Evolutionary conservation across 2,329 filamentous ascomycete genomes (phyloP).

Genomic region (Chrysoporthe deuterocubensis): DNA sequence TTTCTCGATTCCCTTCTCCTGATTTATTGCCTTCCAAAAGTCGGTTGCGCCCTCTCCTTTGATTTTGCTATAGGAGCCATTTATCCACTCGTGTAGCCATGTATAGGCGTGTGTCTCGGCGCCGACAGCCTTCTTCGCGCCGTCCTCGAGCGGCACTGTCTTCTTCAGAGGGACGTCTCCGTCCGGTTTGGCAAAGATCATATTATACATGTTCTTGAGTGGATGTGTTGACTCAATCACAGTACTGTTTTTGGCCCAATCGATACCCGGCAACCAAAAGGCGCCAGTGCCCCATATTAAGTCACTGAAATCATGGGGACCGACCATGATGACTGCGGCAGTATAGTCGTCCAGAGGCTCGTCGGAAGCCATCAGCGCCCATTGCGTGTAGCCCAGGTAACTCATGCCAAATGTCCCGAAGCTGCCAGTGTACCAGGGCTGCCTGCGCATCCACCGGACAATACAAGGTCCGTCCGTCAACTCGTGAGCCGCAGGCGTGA

Average conservation of each 20-base stretch:
- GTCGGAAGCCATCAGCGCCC: slow-evolving; percentile 28
- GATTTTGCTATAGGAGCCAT: background rate
- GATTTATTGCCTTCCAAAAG: slow-evolving; percentile 23
- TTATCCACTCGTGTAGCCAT: slow-evolving; percentile 22
- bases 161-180: slow-evolving; percentile 7
- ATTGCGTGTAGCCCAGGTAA: slow-evolving; percentile 32
- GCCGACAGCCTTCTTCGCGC: slow-evolving; percentile 11
- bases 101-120: slow-evolving; percentile 1
- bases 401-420: slow-evolving; percentile 31
- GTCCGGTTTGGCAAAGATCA: background rate
- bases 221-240: background rate
- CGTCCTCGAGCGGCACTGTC: slow-evolving; percentile 19
- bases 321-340: slow-evolving; percentile 23
- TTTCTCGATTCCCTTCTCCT: slow-evolving; percentile 3
- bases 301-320: slow-evolving; percentile 25
- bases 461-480: slow-evolving; percentile 26
- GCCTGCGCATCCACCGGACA: slow-evolving; percentile 32
- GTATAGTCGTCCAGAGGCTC: slow-evolving; percentile 29
- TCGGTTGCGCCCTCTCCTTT: background rate
- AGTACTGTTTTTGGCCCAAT: slow-evolving; percentile 15
- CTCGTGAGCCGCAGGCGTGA: slow-evolving; percentile 24
- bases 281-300: slow-evolving; percentile 30
- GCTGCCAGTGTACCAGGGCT: slow-evolving; percentile 32
- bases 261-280: slow-evolving; percentile 17
- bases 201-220: background rate